phyloP scores from a whole-genome alignment of 768 basidiomycete genomes.

The Rossbeevera mucosa region DNA sequence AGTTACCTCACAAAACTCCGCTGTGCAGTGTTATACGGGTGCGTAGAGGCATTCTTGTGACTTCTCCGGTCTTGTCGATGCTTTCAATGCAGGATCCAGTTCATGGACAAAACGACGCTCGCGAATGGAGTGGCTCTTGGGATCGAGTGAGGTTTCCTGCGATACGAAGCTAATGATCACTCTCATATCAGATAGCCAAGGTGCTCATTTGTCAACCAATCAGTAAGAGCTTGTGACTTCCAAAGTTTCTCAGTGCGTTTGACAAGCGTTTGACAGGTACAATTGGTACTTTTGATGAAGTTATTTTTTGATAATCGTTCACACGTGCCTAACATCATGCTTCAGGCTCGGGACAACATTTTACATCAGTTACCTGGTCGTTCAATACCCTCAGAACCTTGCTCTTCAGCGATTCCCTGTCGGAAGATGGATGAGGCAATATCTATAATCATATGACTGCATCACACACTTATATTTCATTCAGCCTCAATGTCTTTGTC shows the following conservation, averaged over 20 bases:
- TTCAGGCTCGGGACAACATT: slow-evolving; percentile 71
- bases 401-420: slow-evolving; percentile 70
- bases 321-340: not conserved
- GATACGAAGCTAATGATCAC: not conserved
- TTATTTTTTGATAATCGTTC: not conserved
- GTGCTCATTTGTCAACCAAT: slow-evolving; percentile 58
- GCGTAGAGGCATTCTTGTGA: not conserved
- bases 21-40: slow-evolving; percentile 52
- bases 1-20: not conserved
- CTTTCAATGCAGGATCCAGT: slow-evolving; percentile 53
- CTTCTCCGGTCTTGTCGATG: not conserved
- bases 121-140: slow-evolving; percentile 66
- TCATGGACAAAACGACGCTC: slow-evolving; percentile 74
- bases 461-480: not conserved
- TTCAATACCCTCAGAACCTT: slow-evolving; percentile 73
- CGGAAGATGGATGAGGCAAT: slow-evolving; percentile 76
- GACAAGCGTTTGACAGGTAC: slow-evolving; percentile 40
- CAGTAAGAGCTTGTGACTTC: slow-evolving; percentile 42
- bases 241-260: not conserved
- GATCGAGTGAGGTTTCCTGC: slow-evolving; percentile 44
- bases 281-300: slow-evolving; percentile 46
- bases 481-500: slow-evolving; percentile 60
- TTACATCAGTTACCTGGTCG: slow-evolving; percentile 64
- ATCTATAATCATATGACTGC: not conserved
- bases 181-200: slow-evolving; percentile 37